Evolutionary conservation across 345 rosid genomes (phyloP), one percentile per base, ranked within the genome.

Genomic region (Corymbia maculata): DNA sequence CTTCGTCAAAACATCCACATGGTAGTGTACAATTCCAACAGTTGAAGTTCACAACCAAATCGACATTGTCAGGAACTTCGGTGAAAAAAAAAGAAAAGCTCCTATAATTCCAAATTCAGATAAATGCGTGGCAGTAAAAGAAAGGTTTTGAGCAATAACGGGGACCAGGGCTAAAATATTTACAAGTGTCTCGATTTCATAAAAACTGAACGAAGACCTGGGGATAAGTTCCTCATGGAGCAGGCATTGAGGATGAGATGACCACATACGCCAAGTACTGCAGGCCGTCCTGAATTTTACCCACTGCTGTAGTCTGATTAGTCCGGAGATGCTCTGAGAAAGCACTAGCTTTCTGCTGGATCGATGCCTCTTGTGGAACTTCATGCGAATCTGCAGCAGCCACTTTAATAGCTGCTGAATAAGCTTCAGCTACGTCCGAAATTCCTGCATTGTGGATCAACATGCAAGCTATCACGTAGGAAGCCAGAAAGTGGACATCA

Each of bases 401-500:
- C 51, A 47, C 85, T 68, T 87, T 66, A 22, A 66, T 50, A 16
- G 85, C 64, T 16, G 66, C 88, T 53, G 53, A 91, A 82, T 96
- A 98, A 85, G 99, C 94, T 92, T 95, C 99, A 32, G 95, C 94
- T 15, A 98, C 98, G 90, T 98, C 99, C 26, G 97, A 93, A 90
- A 98, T 95, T 90, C 99, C 99, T 97, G 94, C 82, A 88, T 50
- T 85, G 42, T 8, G 4, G 19, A 50, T 5, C 52, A 51, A 52
- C 61, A 52, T 16, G 21, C 19, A 80, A 53, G n/a, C 51, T 11
- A n/a, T 79, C 51, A 82, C 13, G 32, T 42, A 30, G 55, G 52
- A 51, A 79, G 52, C 79, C 24, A 49, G 26, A 36, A 49, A 17
- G 82, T 9, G 47, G 9, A 75, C 82, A 9, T 44, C 82, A 75